These are phyloP conservation scores for Phytopythium mirpurense DNA, from an alignment of 352 stramenopile species.

Conservation along the genomic window DNA sequence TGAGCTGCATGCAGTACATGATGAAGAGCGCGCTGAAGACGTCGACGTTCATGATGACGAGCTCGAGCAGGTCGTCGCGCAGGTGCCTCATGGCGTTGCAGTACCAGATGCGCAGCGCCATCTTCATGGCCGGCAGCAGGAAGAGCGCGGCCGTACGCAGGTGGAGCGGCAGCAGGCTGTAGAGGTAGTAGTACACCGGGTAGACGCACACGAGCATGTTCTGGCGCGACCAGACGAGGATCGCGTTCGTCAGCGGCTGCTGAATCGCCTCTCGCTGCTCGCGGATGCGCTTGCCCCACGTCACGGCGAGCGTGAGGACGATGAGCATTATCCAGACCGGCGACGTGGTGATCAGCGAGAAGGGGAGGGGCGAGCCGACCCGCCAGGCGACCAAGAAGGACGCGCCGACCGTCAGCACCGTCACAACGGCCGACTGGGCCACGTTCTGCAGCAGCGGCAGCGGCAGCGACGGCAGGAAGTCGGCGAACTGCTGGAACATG, in stretches of 20 bases:
- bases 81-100: constrained; percentile 12
- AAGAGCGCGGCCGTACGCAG: constrained; percentile 9
- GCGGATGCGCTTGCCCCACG: constrained; percentile 9
- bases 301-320: constrained; percentile 4
- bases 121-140: constrained; percentile 13
- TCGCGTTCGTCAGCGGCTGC: constrained; percentile 7
- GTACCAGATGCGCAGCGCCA: constrained; percentile 12
- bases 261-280: not conserved
- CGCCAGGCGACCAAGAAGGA: not conserved
- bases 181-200: constrained; percentile 16
- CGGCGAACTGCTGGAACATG: constrained; percentile 10
- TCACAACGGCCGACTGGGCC: constrained; percentile 8
- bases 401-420: not conserved
- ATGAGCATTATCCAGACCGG: constrained; percentile 10
- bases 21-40: constrained; percentile 12
- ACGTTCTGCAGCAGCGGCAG: constrained; percentile 8
- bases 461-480: constrained; percentile 12
- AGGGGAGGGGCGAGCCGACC: constrained; percentile 8
- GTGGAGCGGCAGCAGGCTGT: constrained; percentile 8
- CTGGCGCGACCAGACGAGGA: constrained; percentile 19
- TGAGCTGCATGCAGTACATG: constrained; percentile 9
- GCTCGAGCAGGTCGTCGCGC: constrained; percentile 16
- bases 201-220: constrained; percentile 10
- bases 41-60: constrained; percentile 17
- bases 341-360: constrained; percentile 6